Conservation (phyloP, 192 early-diverging fungal species). For the Glomus cerebriforme region DNA sequence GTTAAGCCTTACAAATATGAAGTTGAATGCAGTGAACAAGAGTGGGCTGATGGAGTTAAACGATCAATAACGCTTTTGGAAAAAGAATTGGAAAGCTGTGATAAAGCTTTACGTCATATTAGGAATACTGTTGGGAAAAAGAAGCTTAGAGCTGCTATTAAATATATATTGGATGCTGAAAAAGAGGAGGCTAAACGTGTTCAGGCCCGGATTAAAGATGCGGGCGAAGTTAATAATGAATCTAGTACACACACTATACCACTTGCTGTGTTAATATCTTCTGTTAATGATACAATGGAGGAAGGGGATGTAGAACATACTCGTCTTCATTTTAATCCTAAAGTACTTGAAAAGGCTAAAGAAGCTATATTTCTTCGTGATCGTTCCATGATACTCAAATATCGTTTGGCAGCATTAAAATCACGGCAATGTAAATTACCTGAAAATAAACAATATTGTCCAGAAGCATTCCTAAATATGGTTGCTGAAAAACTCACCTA, state of each 20-base stretch:
- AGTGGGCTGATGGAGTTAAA: slow-evolving; percentile 91
- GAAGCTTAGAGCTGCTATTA: slow-evolving; percentile 83
- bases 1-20: slow-evolving; percentile 99
- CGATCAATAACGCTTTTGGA: slow-evolving; percentile 76
- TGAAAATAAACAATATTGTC: slow-evolving; percentile 89
- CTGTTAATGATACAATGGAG: slow-evolving; percentile 36
- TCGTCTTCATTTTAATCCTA: slow-evolving; percentile 70
- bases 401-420: slow-evolving; percentile 78
- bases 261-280: neutral
- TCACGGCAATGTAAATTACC: slow-evolving; percentile 79
- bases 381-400: slow-evolving; percentile 73
- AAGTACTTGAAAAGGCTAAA: slow-evolving; percentile 75
- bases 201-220: neutral
- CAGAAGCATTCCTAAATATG: slow-evolving; percentile 89
- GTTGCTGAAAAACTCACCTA: slow-evolving; percentile 94
- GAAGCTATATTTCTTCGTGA: slow-evolving; percentile 80
- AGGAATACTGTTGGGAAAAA: slow-evolving; percentile 74
- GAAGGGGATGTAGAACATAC: slow-evolving; percentile 51
- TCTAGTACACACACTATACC: neutral
- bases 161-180: slow-evolving; percentile 73
- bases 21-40: slow-evolving; percentile 86
- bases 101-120: slow-evolving; percentile 69
- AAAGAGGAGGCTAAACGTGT: slow-evolving; percentile 46
- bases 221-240: neutral
- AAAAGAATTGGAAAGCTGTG: slow-evolving; percentile 76